Evolutionary conservation across 768 basidiomycete genomes (phyloP), one percentile per base, ranked within the genome.

Genomic region (Russula sp.): DNA sequence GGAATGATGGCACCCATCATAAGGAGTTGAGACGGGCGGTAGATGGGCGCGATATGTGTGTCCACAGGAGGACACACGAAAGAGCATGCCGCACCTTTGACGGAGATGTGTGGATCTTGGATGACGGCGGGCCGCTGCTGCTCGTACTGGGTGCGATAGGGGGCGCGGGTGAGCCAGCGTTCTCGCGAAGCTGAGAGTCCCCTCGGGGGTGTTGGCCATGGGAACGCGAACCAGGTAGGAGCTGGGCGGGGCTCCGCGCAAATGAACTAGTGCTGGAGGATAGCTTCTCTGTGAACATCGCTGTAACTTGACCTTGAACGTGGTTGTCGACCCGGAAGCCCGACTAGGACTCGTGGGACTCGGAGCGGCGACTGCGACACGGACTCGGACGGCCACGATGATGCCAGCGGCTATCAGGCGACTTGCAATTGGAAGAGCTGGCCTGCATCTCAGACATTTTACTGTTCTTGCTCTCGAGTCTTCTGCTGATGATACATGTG

Each of bases 401-500:
- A 40, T 40, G 39, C 11, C 42, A 44, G 42, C 42, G 42, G 42
- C 18, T 44, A 40, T 40, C 10, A 9, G 13, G 10, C 13, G 4
- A 10, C 35, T 2, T 37, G 35, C 35, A 7, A 37, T 7, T 37
- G 10, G 10, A 37, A 37, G 6, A 37, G 35, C 35, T 37, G 4
- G 35, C 10, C 11, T 13, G 39, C 45, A 31, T 47, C 61, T 27
- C 45, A 39, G 47, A 50, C 47, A 7, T 2, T 85, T 90, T 70
- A 88, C 83, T 1, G 84, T 91, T 14, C 80, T 91, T 8, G 88
- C 84, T 8, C 70, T 96, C 42, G 94, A 97, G 74, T 87, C 88
- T 1, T 94, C 92, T 13, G 93, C 94, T 14, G 96, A 99, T 73
- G 97, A 98, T 71, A 91, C 94, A 1, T 96, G 94, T 69, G 92